Evolutionary conservation across 2,329 filamentous ascomycete genomes (phyloP).

Genomic region (Fusarium anthophilum): DNA sequence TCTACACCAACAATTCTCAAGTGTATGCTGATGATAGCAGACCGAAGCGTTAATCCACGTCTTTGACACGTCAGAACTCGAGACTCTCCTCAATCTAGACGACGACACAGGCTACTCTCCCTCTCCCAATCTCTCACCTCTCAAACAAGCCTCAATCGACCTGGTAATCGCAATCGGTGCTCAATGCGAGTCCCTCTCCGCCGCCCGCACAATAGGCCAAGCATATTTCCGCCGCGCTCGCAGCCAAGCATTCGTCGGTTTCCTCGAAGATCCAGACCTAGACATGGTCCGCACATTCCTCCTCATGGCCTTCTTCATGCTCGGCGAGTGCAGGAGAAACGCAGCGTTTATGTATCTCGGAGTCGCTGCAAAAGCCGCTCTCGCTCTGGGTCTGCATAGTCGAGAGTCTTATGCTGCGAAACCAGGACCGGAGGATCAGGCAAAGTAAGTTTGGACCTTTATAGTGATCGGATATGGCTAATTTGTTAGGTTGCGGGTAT

Average conservation of each 20-base stretch:
- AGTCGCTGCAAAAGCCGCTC: constrained; percentile 65
- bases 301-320: constrained; percentile 78
- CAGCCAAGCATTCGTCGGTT: constrained; percentile 29
- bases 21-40: constrained; percentile 14
- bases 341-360: constrained; percentile 72
- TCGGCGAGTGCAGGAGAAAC: constrained; percentile 69
- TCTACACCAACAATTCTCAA: rapidly evolving
- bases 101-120: neutral
- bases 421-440: constrained; percentile 22
- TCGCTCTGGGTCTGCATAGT: constrained; percentile 64
- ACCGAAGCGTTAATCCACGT: constrained; percentile 49
- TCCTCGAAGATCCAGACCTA: constrained; percentile 41
- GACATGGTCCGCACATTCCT: constrained; percentile 40
- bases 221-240: constrained; percentile 57
- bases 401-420: constrained; percentile 35
- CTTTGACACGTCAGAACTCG: constrained; percentile 44
- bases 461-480: neutral
- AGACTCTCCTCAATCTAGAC: constrained; percentile 30
- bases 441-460: constrained; percentile 22
- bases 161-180: constrained; percentile 41
- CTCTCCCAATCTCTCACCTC: neutral
- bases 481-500: constrained; percentile 45
- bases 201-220: constrained; percentile 38
- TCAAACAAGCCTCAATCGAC: constrained; percentile 23
- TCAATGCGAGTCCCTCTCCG: constrained; percentile 33